phyloP scores from a whole-genome alignment of 2,329 filamentous ascomycete genomes.

The Apiospora pterosperma region DNA sequence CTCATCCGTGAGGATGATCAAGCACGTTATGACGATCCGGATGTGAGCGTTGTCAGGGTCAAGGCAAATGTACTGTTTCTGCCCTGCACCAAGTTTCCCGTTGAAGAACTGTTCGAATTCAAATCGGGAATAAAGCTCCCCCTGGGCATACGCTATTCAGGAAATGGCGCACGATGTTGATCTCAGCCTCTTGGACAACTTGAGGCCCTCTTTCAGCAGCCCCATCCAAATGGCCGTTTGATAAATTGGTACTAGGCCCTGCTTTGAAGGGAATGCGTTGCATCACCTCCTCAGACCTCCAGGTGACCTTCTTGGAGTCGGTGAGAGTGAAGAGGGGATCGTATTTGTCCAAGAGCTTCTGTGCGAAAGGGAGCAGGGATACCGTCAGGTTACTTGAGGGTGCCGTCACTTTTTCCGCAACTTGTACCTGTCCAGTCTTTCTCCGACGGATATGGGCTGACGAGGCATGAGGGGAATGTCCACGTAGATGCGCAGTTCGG shows the following conservation, averaged over 20 bases:
- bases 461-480: neutral
- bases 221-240: neutral
- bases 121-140: constrained; percentile 28
- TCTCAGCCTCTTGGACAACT: constrained; percentile 25
- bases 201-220: constrained; percentile 10
- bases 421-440: neutral
- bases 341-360: constrained; percentile 27
- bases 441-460: neutral
- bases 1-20: constrained; percentile 23
- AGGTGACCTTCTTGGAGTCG: constrained; percentile 23
- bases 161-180: constrained; percentile 29
- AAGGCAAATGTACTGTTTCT: constrained; percentile 27
- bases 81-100: constrained; percentile 21
- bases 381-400: constrained; percentile 14
- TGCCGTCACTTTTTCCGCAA: neutral
- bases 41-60: constrained; percentile 30
- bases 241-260: neutral
- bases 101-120: constrained; percentile 31
- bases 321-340: constrained; percentile 23
- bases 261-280: constrained; percentile 19
- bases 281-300: constrained; percentile 24
- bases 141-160: constrained; percentile 29
- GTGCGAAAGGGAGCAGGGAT: constrained; percentile 25
- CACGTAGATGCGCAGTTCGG: constrained; percentile 5
- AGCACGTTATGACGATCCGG: constrained; percentile 23